Evolutionary conservation across 1,139 yeast species (phyloP).

Genomic region (Saccharomyces hybrid): DNA sequence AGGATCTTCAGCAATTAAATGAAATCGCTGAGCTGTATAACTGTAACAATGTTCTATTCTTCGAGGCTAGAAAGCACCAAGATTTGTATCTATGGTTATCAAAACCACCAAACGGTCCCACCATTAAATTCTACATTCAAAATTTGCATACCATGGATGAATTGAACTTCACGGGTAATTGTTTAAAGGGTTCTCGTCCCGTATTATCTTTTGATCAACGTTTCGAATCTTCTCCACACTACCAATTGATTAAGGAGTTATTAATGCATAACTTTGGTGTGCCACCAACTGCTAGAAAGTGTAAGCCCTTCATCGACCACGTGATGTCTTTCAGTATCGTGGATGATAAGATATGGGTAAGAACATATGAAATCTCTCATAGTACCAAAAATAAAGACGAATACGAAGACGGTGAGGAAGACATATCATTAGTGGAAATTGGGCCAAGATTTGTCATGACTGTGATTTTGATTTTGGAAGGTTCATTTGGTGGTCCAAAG

Average conservation of each 20-base stretch:
- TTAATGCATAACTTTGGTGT: constrained; percentile 87
- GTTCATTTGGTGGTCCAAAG: constrained; percentile 97
- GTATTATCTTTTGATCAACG: constrained; percentile 77
- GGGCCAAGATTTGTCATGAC: constrained; percentile 97
- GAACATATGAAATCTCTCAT: constrained; percentile 90
- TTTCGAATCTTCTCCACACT: constrained; percentile 62
- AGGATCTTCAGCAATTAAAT: constrained; percentile 78
- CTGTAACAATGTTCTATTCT: constrained; percentile 90
- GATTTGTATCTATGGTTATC: constrained; percentile 93
- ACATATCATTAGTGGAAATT: constrained; percentile 77
- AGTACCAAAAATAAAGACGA: constrained; percentile 47
- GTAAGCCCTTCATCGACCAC: constrained; percentile 92
- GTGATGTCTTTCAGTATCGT: constrained; percentile 89
- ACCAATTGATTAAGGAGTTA: constrained; percentile 73
- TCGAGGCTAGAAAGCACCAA: constrained; percentile 94
- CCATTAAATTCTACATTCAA: constrained; percentile 86
- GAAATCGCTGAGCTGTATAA: constrained; percentile 96
- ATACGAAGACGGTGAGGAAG: constrained; percentile 40
- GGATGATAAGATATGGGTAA: constrained; percentile 90
- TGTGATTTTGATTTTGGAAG: constrained; percentile 84
- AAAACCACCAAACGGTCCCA: constrained; percentile 98
- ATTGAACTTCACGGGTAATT: constrained; percentile 94
- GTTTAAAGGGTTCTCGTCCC: constrained; percentile 93
- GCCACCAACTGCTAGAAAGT: constrained; percentile 87
- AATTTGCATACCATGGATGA: constrained; percentile 96